phyloP scores from a whole-genome alignment of 257 asterid species.

The Forsythia viridissima region DNA sequence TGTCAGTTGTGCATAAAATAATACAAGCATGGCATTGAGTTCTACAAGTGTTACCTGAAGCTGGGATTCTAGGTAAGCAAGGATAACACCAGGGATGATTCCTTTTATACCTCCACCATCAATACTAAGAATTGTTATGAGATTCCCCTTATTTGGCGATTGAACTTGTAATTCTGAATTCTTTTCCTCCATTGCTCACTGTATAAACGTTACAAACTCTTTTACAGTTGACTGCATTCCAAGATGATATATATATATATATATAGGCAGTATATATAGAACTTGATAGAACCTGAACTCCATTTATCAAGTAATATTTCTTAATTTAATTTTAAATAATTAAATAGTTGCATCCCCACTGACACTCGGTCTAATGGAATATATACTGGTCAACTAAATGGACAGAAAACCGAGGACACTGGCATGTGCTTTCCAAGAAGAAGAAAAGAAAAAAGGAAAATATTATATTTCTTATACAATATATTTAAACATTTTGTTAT shows the following conservation, averaged over 20 bases:
- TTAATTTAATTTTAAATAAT: not conserved
- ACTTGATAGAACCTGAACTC: not conserved
- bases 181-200: constrained; percentile 22
- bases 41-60: constrained; percentile 46
- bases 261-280: not conserved
- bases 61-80: constrained; percentile 46
- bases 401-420: not conserved
- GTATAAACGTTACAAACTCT: not conserved
- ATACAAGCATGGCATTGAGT: not conserved
- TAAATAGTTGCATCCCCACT: not conserved
- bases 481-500: not conserved
- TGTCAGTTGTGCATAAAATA: too few species aligned
- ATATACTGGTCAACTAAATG: not conserved
- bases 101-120: constrained; percentile 70
- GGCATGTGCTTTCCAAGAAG: not conserved
- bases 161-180: constrained; percentile 3
- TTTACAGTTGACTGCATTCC: not conserved
- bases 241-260: not conserved
- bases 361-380: not conserved
- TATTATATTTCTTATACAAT: not conserved
- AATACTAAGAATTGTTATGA: constrained; percentile 44
- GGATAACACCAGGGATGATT: constrained; percentile 52
- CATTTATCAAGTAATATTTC: not conserved
- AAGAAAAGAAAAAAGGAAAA: not conserved
- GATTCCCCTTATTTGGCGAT: constrained; percentile 42